Conservation (phyloP, 768 basidiomycete species). For the Lepiota brunneoincarnata region DNA sequence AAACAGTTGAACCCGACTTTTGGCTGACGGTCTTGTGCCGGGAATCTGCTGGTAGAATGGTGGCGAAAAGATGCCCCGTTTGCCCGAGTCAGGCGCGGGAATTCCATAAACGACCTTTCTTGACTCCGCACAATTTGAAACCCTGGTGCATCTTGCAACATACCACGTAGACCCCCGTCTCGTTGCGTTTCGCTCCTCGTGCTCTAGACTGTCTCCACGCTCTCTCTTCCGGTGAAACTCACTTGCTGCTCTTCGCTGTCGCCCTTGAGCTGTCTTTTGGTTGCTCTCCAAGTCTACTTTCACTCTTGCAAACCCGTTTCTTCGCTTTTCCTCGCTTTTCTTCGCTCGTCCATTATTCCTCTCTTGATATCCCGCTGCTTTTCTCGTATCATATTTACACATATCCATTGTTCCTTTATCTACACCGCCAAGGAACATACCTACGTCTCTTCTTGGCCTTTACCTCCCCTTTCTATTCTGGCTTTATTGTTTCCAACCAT, state of each 20-base stretch:
- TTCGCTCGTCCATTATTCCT: slow-evolving; percentile 7
- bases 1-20: neutral
- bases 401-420: neutral
- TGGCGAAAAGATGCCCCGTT: neutral
- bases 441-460: neutral
- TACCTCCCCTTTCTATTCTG: neutral
- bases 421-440: neutral
- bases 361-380: slow-evolving; percentile 5
- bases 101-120: slow-evolving; percentile 6
- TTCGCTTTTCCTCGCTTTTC: slow-evolving; percentile 17
- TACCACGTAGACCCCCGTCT: slow-evolving; percentile 4
- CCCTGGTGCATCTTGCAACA: slow-evolving; percentile 3
- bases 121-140: slow-evolving; percentile 7
- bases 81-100: slow-evolving; percentile 12
- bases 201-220: slow-evolving; percentile 28
- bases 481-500: slow-evolving; percentile 6
- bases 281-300: slow-evolving; percentile 14
- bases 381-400: slow-evolving; percentile 17
- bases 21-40: neutral
- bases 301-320: slow-evolving; percentile 15
- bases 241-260: slow-evolving; percentile 27
- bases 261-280: slow-evolving; percentile 15
- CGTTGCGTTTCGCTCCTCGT: slow-evolving; percentile 22
- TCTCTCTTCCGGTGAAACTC: slow-evolving; percentile 12
- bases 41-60: neutral